These are phyloP conservation scores for Hypocreales sp. DNA, from an alignment of 2,329 filamentous ascomycete species.

Conservation along the genomic window DNA sequence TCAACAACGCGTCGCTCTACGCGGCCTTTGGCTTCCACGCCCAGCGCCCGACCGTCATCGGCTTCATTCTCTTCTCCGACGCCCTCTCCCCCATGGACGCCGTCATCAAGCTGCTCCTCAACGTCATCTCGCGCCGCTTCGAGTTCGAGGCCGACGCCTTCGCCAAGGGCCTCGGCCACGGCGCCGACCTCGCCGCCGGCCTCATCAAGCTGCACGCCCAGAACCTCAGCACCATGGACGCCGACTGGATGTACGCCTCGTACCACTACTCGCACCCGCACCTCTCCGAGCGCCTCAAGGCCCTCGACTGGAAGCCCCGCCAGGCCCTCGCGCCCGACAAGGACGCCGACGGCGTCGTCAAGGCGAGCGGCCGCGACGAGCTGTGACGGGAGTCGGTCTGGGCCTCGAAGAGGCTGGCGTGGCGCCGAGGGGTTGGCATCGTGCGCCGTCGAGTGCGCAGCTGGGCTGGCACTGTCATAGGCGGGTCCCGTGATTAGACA, in stretches of 20 bases:
- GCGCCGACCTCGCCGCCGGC: constrained; percentile 65
- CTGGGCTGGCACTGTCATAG: too few species aligned
- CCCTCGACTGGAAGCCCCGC: constrained; percentile 68
- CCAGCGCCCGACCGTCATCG: constrained; percentile 83
- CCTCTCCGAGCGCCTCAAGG: constrained; percentile 80
- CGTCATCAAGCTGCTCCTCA: constrained; percentile 91
- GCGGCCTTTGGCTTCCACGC: constrained; percentile 76
- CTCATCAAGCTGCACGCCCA: constrained; percentile 97
- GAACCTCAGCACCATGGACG: constrained; percentile 97
- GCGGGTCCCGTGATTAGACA: too few species aligned
- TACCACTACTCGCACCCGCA: constrained; percentile 99
- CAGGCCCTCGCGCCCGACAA: constrained; percentile 27
- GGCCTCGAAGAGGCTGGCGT: too few species aligned
- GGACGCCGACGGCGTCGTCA: constrained; percentile 33
- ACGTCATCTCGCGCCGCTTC: constrained; percentile 83
- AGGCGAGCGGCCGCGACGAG: constrained; percentile 60
- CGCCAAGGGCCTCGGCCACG: constrained; percentile 71
- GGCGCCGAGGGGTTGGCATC: too few species aligned
- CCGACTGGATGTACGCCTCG: constrained; percentile 94
- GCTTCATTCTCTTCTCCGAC: constrained; percentile 94
- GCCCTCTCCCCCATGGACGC: constrained; percentile 89
- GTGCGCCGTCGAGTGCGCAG: too few species aligned
- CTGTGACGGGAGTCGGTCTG: too few species aligned
- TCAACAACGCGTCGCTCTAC: constrained; percentile 89
- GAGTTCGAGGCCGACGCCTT: constrained; percentile 95